Evolutionary conservation across 805 yeast species (phyloP).

Genomic region (Kodamaea lidongshanica): DNA sequence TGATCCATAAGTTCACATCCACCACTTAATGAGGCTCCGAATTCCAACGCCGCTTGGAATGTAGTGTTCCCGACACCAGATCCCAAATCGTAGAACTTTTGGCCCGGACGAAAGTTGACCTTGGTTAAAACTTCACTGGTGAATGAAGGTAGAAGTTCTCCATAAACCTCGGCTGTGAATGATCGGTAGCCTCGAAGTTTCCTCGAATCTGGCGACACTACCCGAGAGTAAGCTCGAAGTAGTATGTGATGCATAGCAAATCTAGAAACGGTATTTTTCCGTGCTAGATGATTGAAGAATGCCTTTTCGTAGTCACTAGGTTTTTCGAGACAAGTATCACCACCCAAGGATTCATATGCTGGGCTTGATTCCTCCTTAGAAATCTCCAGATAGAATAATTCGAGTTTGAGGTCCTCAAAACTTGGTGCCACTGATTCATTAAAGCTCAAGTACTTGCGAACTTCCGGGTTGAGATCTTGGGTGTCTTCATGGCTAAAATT

Average conservation of each 20-base stretch:
- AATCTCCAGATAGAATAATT: slow-evolving; percentile 14
- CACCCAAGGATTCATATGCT: slow-evolving; percentile 2
- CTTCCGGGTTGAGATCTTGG: slow-evolving; percentile 21
- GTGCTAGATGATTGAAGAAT: slow-evolving; percentile 18
- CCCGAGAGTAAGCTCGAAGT: slow-evolving; percentile 66
- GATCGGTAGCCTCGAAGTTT: slow-evolving; percentile 70
- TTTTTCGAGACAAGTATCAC: slow-evolving; percentile 5
- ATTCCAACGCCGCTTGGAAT: slow-evolving; percentile 81
- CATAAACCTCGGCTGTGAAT: slow-evolving; percentile 85
- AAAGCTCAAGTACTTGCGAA: slow-evolving; percentile 14
- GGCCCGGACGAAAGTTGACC: slow-evolving; percentile 47
- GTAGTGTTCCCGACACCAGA: slow-evolving; percentile 94
- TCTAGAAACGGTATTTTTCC: slow-evolving; percentile 22
- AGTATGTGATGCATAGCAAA: slow-evolving; percentile 56
- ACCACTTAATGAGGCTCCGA: slow-evolving; percentile 68
- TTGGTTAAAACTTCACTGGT: slow-evolving; percentile 55
- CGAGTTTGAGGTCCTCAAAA: slow-evolving; percentile 17
- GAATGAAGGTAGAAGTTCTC: slow-evolving; percentile 79
- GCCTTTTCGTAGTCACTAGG: slow-evolving; percentile 17
- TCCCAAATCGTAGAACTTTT: slow-evolving; percentile 79
- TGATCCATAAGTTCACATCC: slow-evolving; percentile 88
- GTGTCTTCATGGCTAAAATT: slow-evolving; percentile 3
- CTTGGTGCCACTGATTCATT: slow-evolving; percentile 12
- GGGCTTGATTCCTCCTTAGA: slow-evolving; percentile 12
- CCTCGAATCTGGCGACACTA: slow-evolving; percentile 68